Base-by-base conservation (phyloP, 2,329 filamentous ascomycete genomes). In the Tolypocladium endophyticum region DNA sequence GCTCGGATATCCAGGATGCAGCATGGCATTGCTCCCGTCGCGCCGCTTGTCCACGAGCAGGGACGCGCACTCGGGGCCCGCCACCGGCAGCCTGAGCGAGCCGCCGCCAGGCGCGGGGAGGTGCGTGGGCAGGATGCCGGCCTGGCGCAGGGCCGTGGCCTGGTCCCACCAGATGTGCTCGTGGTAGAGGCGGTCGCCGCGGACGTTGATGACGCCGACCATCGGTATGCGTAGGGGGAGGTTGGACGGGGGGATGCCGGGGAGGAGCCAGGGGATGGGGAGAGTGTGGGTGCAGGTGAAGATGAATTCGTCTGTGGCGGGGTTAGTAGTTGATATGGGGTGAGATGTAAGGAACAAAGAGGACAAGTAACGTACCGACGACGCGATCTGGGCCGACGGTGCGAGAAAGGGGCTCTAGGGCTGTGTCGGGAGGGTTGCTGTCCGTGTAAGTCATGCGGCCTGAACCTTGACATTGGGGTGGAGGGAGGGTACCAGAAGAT, bases 351-450 rank as follows among this genome's bases (percentile, higher is more conserved):
- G 35, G 35, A 4, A 16, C 16, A 45, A 11, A 23, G 41, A 23
- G 18, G 1, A 23, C 20, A 45, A 23, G 41, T n/a, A 7, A 45
- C 62, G 4, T 59, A 60, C 64, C 64, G 4, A 89, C 79, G 0
- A 92, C 78, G 1, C 88, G 80, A 66, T 92, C 87, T 1, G 85
- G 78, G 0, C 87, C 88, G 0, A 90, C 75, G 0, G 87, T 90
- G 1, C 88, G 81, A 60, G 84, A 87, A 45, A 90, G 77, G 2
- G 90, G 79, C 64, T 89, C 83, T 11, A 91, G 74, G 5, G 74
- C 73, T 0, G 86, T 84, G 64, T 90, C 87, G 0, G 77, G 76
- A 0, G 88, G 84, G 63, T 92, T 92, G 61, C 77, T 83, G 41
- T 11, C 14, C n/a, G 33, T 33, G 39, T 39, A 14, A 36, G 25